These are phyloP conservation scores for Cucurbita argyrosperma DNA, from an alignment of 306 rosid genomes.

Conservation along the genomic window DNA sequence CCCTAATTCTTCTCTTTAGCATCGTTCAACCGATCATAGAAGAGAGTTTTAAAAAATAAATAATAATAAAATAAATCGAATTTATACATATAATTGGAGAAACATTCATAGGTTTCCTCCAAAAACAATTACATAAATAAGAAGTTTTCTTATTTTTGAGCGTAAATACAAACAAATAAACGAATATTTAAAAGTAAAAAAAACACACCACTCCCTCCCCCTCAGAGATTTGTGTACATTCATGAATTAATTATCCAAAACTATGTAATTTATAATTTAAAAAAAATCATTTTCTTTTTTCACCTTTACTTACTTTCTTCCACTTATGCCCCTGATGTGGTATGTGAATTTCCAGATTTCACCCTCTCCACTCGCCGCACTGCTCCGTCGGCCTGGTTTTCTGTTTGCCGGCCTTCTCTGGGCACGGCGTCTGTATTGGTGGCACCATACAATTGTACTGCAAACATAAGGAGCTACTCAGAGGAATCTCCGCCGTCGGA, in stretches of 20 bases:
- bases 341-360: conserved; percentile 11
- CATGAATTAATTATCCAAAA: not conserved
- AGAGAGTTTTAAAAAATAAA: not conserved
- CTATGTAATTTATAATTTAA: not conserved
- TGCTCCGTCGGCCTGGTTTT: conserved; percentile 60
- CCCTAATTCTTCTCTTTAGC: not conserved
- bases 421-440: conserved; percentile 77
- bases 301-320: conserved; percentile 2
- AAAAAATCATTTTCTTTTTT: not conserved
- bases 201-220: not conserved
- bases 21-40: too few relatives aligned
- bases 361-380: conserved; percentile 60
- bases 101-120: not conserved
- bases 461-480: conserved; percentile 73
- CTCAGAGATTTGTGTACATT: not conserved
- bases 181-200: not conserved
- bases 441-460: conserved; percentile 99
- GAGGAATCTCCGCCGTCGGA: conserved; percentile 90
- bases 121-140: conserved; percentile 1
- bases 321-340: not conserved
- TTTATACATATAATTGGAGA: not conserved
- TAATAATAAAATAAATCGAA: not conserved
- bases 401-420: conserved; percentile 61
- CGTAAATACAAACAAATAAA: not conserved
- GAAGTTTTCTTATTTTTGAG: not conserved